Percentiles rank a stretch among this genome's conserved stretches.
Evolutionary conservation across 805 yeast species (phyloP).

Genomic region (Ogataea kodamae): DNA sequence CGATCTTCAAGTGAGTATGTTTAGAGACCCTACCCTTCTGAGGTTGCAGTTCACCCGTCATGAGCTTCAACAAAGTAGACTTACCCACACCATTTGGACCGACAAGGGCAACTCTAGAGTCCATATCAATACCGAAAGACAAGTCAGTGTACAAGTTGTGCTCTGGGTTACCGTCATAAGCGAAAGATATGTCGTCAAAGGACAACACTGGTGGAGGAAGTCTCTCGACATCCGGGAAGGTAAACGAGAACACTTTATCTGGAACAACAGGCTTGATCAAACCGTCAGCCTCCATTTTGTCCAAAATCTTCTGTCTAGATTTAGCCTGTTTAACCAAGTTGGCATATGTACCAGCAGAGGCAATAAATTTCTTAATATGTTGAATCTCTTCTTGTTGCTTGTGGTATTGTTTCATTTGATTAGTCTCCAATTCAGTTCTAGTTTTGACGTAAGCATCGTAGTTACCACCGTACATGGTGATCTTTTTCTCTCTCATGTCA

Average conservation of each 20-base stretch:
- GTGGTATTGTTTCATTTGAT: constrained; percentile 95
- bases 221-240: constrained; percentile 93
- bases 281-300: constrained; percentile 99
- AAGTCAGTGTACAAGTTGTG: constrained; percentile 85
- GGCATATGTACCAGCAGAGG: constrained; percentile 99
- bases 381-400: constrained; percentile 99
- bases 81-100: constrained; percentile 99
- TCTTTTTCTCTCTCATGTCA: constrained; percentile 85
- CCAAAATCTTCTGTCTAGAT: constrained; percentile 98
- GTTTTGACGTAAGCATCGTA: constrained; percentile 96
- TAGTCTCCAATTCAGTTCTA: constrained; percentile 87
- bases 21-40: constrained; percentile 94
- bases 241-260: constrained; percentile 90
- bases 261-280: constrained; percentile 86
- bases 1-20: constrained; percentile 96
- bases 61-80: constrained; percentile 89
- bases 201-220: constrained; percentile 98
- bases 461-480: constrained; percentile 91
- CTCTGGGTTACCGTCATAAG: constrained; percentile 80
- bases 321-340: constrained; percentile 98
- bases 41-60: constrained; percentile 91
- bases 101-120: constrained; percentile 94
- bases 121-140: constrained; percentile 99
- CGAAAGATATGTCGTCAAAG: constrained; percentile 89
- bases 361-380: constrained; percentile 97